A percentile compares a stretch with the other conserved stretches of the same genome.
Conservation (phyloP, 2,329 filamentous ascomycete genomes). For the Microcyclosporella mali region DNA sequence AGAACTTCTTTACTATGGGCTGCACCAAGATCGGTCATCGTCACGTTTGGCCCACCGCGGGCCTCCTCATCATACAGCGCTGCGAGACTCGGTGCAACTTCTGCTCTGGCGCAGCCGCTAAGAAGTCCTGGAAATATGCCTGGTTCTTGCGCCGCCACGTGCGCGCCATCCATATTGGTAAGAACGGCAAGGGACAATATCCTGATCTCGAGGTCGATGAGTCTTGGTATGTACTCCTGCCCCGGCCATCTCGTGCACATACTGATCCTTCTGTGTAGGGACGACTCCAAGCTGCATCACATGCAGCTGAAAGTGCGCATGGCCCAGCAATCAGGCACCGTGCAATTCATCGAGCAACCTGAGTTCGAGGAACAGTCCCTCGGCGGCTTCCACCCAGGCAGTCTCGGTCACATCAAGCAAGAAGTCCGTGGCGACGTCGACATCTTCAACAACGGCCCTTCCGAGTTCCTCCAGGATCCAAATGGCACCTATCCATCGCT, state of each 20-base stretch:
- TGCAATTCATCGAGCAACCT: not conserved
- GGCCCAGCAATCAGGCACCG: not conserved
- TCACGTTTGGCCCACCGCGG: constrained; percentile 23
- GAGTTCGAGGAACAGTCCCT: constrained; percentile 1
- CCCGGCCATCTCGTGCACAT: not conserved
- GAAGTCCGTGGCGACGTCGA: too few relatives aligned
- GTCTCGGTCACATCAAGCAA: too few relatives aligned
- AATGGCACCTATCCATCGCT: not conserved
- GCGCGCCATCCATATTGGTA: constrained; percentile 18
- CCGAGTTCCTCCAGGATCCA: not conserved
- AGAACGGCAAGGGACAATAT: constrained; percentile 12
- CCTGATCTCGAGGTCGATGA: constrained; percentile 14
- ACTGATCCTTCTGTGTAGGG: constrained; percentile 1
- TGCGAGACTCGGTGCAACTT: constrained; percentile 26
- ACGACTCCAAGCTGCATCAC: not conserved
- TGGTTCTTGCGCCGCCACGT: constrained; percentile 29
- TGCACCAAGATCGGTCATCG: constrained; percentile 22
- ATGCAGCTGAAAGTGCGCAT: not conserved
- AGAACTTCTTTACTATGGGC: constrained; percentile 17
- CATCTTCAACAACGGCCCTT: too few relatives aligned
- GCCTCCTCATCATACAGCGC: constrained; percentile 22
- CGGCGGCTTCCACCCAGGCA: too few relatives aligned
- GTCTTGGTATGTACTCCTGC: constrained; percentile 16
- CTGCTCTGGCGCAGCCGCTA: constrained; percentile 15
- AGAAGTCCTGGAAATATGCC: constrained; percentile 23